Evolutionary conservation across 768 basidiomycete species (phyloP).

Genomic region (Pleurotus sapidus): DNA sequence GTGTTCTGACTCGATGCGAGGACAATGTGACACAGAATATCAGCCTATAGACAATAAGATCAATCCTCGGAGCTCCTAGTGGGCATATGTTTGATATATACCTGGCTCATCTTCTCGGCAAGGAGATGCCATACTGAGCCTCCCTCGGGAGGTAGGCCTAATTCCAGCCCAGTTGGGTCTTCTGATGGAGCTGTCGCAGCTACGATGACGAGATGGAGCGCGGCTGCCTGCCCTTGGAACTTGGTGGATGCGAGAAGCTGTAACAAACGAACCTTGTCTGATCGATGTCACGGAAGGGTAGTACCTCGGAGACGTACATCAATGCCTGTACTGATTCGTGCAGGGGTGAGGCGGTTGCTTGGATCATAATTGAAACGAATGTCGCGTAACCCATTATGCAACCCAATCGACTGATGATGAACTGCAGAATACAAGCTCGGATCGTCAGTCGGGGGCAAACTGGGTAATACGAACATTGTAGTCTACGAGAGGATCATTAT

Average conservation of each 20-base stretch:
- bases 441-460: constrained; percentile 32
- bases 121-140: constrained; percentile 39
- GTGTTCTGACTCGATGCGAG: constrained; percentile 44
- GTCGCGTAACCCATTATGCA: constrained; percentile 33
- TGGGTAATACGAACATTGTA: constrained; percentile 43
- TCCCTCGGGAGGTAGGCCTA: constrained; percentile 24
- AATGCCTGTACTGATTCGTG: constrained; percentile 39
- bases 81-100: constrained; percentile 19
- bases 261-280: constrained; percentile 7
- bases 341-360: constrained; percentile 42
- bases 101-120: constrained; percentile 43
- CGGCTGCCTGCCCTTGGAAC: constrained; percentile 26
- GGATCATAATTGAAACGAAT: constrained; percentile 39
- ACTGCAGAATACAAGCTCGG: constrained; percentile 21
- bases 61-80: neutral
- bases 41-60: constrained; percentile 31
- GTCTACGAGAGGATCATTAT: constrained; percentile 24
- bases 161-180: constrained; percentile 18
- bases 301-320: constrained; percentile 32
- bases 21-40: constrained; percentile 59
- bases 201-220: constrained; percentile 52
- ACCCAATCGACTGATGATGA: constrained; percentile 39
- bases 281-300: constrained; percentile 8
- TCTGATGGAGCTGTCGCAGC: constrained; percentile 44
- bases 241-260: constrained; percentile 33